A percentile compares a stretch with the other conserved stretches of the same genome.
Evolutionary conservation across 2,329 filamentous ascomycete genomes (phyloP).

Genomic region (Clonostachys rhizophaga): DNA sequence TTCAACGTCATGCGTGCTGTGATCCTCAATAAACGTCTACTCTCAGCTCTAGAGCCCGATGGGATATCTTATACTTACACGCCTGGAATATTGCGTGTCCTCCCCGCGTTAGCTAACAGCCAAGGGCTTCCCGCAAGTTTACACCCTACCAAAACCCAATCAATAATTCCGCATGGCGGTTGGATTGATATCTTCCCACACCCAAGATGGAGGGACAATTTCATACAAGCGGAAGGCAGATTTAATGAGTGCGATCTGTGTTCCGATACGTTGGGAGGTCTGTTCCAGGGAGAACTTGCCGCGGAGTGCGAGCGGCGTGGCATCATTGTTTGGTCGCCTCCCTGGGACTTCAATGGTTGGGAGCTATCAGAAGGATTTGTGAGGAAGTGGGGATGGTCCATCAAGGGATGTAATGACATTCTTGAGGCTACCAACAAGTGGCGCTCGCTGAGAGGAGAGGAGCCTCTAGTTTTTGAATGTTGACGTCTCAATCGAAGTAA

Average conservation of each 20-base stretch:
- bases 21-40: too few relatives aligned
- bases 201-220: conserved; percentile 22
- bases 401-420: conserved; percentile 25
- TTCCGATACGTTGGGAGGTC: conserved; percentile 1
- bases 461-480: not conserved
- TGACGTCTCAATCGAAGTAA: too few relatives aligned
- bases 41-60: too few relatives aligned
- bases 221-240: conserved; percentile 9
- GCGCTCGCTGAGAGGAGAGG: conserved; percentile 6
- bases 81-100: too few relatives aligned
- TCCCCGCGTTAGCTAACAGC: too few relatives aligned
- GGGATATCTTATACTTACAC: too few relatives aligned
- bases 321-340: conserved; percentile 41
- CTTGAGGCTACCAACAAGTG: conserved; percentile 25
- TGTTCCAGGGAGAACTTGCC: not conserved
- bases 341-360: conserved; percentile 37
- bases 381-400: conserved; percentile 32
- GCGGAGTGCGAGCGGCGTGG: conserved; percentile 3
- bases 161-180: conserved; percentile 17
- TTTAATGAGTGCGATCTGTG: conserved; percentile 12
- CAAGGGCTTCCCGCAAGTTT: too few relatives aligned
- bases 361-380: conserved; percentile 38
- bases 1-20: too few relatives aligned
- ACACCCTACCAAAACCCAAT: conserved; percentile 4
- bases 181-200: conserved; percentile 29